A percentile compares a stretch with the other conserved stretches of the same genome.
These are phyloP conservation scores for Eimeria maxima DNA, from an alignment of 169 alveolate species.

Conservation along the genomic window DNA sequence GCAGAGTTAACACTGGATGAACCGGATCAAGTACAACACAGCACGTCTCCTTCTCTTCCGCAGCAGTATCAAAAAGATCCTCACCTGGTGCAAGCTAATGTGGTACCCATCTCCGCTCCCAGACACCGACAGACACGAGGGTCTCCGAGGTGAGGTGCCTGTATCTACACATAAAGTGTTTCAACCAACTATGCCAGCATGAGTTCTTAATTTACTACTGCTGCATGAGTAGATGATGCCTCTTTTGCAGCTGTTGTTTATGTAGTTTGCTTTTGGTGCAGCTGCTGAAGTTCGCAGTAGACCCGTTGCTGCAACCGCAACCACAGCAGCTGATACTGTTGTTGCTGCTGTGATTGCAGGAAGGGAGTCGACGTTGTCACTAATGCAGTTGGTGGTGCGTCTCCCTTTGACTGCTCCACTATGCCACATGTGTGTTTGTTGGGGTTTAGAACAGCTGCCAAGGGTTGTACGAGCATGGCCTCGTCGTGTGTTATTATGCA, in stretches of 20 bases:
- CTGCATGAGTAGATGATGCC: neutral
- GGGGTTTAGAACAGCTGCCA: neutral
- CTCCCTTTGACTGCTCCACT: neutral
- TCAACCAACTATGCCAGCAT: too few species aligned
- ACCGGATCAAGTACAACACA: neutral
- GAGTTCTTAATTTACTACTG: too few species aligned
- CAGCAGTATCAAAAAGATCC: neutral
- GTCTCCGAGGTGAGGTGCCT: neutral
- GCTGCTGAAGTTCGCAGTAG: neutral
- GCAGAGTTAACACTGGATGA: slow-evolving; percentile 46
- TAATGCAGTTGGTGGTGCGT: neutral
- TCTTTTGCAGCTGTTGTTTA: neutral
- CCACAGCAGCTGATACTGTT: neutral
- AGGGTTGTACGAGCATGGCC: neutral
- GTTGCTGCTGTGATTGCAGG: slow-evolving; percentile 26
- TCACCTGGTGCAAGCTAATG: neutral
- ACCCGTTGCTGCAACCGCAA: neutral
- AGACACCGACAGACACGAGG: neutral
- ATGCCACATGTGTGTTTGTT: neutral
- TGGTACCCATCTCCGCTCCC: neutral
- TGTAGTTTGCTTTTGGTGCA: neutral
- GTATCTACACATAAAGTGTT: neutral
- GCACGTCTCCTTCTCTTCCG: neutral
- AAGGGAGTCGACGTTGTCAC: neutral
- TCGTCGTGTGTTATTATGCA: neutral